Percentiles rank a stretch among this genome's conserved stretches.
Evolutionary conservation across 2,329 filamentous ascomycete genomes (phyloP).

Genomic region (Exophiala dermatitidis): DNA sequence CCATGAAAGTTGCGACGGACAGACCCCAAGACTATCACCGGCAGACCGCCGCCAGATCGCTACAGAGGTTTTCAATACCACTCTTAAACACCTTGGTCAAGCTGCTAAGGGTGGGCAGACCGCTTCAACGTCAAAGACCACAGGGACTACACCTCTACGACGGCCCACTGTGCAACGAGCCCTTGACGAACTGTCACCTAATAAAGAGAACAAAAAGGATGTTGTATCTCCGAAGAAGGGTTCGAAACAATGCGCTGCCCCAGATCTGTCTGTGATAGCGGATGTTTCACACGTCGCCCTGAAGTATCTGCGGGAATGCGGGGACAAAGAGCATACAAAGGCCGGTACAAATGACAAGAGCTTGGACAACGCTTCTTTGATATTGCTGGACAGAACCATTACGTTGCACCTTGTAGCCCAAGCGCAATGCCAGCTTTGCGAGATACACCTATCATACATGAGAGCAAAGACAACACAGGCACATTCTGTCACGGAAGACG

Average conservation of each 20-base stretch:
- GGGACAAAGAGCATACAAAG: constrained; percentile 11
- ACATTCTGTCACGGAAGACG: not conserved
- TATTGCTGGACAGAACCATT: constrained; percentile 25
- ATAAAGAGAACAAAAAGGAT: constrained; percentile 24
- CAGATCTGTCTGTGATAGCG: constrained; percentile 27
- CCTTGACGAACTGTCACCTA: constrained; percentile 30
- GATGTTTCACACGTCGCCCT: constrained; percentile 38
- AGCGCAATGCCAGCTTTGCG: constrained; percentile 15
- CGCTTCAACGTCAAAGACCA: constrained; percentile 1
- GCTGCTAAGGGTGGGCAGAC: constrained; percentile 23
- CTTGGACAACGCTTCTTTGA: constrained; percentile 22
- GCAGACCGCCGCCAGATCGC: constrained; percentile 38
- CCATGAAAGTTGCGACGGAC: constrained; percentile 4
- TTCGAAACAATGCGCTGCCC: not conserved
- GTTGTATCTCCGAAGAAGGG: constrained; percentile 18
- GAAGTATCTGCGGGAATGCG: constrained; percentile 31
- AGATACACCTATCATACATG: constrained; percentile 20
- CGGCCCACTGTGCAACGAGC: constrained; percentile 15
- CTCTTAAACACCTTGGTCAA: constrained; percentile 39
- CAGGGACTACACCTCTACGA: not conserved
- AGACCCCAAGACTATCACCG: constrained; percentile 3
- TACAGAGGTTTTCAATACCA: constrained; percentile 42
- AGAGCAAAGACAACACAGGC: constrained; percentile 1
- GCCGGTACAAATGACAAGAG: not conserved
- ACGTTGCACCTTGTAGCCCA: constrained; percentile 14